Conservation (phyloP, 352 stramenopile species). For the Phytophthora kernoviae region DNA sequence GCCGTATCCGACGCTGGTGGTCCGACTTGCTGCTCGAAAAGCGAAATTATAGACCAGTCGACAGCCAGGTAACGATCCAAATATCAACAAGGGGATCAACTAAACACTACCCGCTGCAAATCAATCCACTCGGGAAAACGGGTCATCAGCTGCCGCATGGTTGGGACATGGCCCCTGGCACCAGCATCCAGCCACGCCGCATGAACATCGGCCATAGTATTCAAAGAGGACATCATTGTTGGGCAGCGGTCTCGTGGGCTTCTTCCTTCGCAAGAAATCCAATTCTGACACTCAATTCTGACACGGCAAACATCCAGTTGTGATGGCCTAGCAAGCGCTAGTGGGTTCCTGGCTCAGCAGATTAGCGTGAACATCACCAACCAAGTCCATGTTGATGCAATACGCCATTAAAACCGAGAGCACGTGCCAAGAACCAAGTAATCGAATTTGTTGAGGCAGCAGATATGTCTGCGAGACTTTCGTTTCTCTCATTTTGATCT, state of each 20-base stretch:
- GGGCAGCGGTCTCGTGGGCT: neutral
- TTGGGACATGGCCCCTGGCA: conserved; percentile 8
- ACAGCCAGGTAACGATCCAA: neutral
- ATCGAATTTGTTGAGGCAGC: too few species aligned
- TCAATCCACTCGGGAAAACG: conserved; percentile 25
- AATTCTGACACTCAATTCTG: too few species aligned
- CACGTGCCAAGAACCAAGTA: too few species aligned
- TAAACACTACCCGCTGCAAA: conserved; percentile 20
- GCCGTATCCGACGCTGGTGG: conserved; percentile 1
- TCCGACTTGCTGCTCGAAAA: neutral
- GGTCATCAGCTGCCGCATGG: conserved; percentile 10
- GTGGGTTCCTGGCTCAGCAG: too few species aligned
- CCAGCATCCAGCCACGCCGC: conserved; percentile 22
- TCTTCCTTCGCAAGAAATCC: neutral
- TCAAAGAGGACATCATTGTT: neutral
- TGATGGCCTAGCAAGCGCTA: too few species aligned
- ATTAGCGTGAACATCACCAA: too few species aligned
- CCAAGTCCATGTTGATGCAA: too few species aligned
- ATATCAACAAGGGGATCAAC: neutral
- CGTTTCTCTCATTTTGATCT: too few species aligned
- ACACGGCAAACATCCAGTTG: too few species aligned
- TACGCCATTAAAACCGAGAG: too few species aligned
- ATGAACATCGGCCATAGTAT: conserved; percentile 7
- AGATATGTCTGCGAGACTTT: too few species aligned
- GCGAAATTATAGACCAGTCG: neutral